Base-by-base conservation (phyloP, 1,139 yeast species). In the Candida glucosophila region DNA sequence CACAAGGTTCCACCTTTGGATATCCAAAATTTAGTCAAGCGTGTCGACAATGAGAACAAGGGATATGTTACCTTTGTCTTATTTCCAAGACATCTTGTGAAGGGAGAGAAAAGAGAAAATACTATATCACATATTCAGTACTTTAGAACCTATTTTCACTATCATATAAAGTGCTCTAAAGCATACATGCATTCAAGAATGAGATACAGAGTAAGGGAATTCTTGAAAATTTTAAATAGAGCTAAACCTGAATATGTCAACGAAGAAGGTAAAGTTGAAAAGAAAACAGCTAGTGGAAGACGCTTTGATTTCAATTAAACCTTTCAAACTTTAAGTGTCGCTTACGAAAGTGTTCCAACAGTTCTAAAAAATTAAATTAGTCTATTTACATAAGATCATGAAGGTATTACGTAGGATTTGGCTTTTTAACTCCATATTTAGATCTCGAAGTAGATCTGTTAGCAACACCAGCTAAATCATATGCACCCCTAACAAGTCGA, bases 171-270 rank as follows among this genome's bases (percentile, higher is more conserved):
- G 59, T 88, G 96, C 54, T 86, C 95, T 35, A 90, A 90, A 67
- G 97, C 98, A 20, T 92, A 83, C 61, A 78, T 90, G 81, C 99
- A 90, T 58, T 85, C 95, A 31, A 77, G 99, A 67, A 90, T 90
- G 98, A 76, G 99, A 58, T 83, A 67, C 57, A 73, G 98, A 44
- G 97, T 90, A 21, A 77, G 80, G 41, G 93, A 92, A 46, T 90
- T 88, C 62, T 73, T 88, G 49, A 90, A 90, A 67, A 90, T 92
- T 23, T 74, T 90, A 59, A 90, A 92, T 64, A 73, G 99, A 49
- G 98, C 98, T 22, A 86, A 88, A 58, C 93, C 96, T 15, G 99
- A 90, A 46, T 82, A 75, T 36, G 77, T 75, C 14, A 92, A 81
- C 40, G 82, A 74, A 35, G 85, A 71, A 22, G 64, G 69, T 15